Evolutionary conservation across 371 early-diverging fungal species (phyloP), one percentile per base, ranked within the genome.

Genomic region (Mucor piriformis): DNA sequence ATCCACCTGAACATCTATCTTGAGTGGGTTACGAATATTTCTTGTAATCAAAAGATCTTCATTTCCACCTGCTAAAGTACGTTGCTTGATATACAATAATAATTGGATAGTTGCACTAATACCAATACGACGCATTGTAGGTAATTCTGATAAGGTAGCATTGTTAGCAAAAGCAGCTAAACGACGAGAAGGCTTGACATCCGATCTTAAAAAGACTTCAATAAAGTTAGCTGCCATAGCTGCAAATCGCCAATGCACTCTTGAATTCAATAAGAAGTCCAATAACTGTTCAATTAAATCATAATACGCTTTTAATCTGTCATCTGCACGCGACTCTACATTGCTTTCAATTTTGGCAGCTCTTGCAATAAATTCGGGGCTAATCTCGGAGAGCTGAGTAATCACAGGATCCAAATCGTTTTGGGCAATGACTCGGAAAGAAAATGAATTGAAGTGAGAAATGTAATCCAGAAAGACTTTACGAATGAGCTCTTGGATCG

Each of bases 241-340:
- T 1, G 85, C 79, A 66, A 87, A 90, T 6, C 94, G 85, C 94
- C 94, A 95, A 40, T 91, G 92, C 0, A 92, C 67, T 6, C 79
- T 76, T 12, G 82, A 66, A 54, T 85, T 81, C 21, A 82, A 64
- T 44, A 83, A 48, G 34, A 86, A 70, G 6, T 57, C 73, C 11
- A 88, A 59, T 23, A 89, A 69, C 3, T 42, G 54, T 7, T 56
- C 50, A 16, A 72, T 61, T 56, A 80, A 18, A 24, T 63, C 54
- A n/a, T 66, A 35, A 37, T 73, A 72, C 0, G 73, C 58, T 24
- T 42, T 57, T 3, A 37, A 58, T 50, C 60, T 62, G 37, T 50
- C 42, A 15, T 69, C 50, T 6, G 68, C 48, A n/a, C 71, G 72
- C 37, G 69, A 58, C 37, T 56, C 25, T 12, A 69, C 72, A 61